A percentile compares a stretch with the other conserved stretches of the same genome.
These are phyloP conservation scores for Trichoderma sp. DNA, from an alignment of 2,329 filamentous ascomycete species.

Conservation along the genomic window DNA sequence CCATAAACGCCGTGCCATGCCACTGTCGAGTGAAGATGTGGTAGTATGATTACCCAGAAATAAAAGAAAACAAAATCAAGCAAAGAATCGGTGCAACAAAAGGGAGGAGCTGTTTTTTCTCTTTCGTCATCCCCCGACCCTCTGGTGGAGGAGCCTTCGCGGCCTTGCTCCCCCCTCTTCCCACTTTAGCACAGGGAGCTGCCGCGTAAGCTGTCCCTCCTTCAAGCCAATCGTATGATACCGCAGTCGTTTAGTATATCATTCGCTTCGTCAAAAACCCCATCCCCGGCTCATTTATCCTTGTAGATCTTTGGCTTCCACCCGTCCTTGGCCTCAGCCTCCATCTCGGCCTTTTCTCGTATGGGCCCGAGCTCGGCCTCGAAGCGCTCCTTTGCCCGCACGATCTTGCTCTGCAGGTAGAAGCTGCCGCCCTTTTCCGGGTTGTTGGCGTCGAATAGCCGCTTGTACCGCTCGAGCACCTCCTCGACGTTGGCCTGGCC, in stretches of 20 bases:
- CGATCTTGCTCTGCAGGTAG: slow-evolving; percentile 95
- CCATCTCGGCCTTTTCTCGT: slow-evolving; percentile 69
- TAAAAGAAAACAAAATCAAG: slow-evolving; percentile 28
- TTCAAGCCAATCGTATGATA: slow-evolving; percentile 14
- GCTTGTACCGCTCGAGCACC: slow-evolving; percentile 87
- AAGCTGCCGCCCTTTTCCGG: slow-evolving; percentile 96
- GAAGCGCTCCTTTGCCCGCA: slow-evolving; percentile 87
- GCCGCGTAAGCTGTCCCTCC: slow-evolving; percentile 8
- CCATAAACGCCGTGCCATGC: slow-evolving; percentile 56
- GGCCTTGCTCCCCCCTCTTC: background rate
- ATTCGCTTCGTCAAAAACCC: background rate
- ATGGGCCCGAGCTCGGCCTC: slow-evolving; percentile 80
- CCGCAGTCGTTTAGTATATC: slow-evolving; percentile 4
- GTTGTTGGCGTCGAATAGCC: slow-evolving; percentile 90
- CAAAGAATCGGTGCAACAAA: slow-evolving; percentile 35
- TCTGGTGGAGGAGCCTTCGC: background rate
- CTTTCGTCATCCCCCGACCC: background rate
- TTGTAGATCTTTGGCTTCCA: slow-evolving; percentile 97
- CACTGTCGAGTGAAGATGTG: slow-evolving; percentile 58
- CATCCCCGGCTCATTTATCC: slow-evolving; percentile 55
- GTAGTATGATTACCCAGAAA: slow-evolving; percentile 33
- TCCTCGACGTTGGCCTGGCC: slow-evolving; percentile 77
- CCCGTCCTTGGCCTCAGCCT: slow-evolving; percentile 79
- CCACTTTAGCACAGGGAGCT: background rate
- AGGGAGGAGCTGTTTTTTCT: slow-evolving; percentile 29